These are phyloP conservation scores for Calonectria fujianensis DNA, from an alignment of 2,329 filamentous ascomycete species.

Conservation along the genomic window DNA sequence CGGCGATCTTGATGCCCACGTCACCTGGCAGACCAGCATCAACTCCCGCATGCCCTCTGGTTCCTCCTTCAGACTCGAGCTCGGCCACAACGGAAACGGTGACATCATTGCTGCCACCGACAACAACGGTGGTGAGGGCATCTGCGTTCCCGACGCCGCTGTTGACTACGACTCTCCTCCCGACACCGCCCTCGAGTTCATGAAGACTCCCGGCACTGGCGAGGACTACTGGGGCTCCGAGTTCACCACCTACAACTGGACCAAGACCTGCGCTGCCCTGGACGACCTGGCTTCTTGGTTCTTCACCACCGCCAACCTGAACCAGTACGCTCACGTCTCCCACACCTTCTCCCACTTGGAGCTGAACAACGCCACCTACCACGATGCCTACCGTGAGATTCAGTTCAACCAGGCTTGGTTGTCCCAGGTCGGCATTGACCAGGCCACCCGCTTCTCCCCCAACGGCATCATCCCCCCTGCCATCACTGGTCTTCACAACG, in stretches of 20 bases:
- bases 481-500: slow-evolving; percentile 46
- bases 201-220: slow-evolving; percentile 39
- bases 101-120: slow-evolving; percentile 43
- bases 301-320: slow-evolving; percentile 39
- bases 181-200: slow-evolving; percentile 42
- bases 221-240: slow-evolving; percentile 32
- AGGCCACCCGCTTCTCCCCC: slow-evolving; percentile 41
- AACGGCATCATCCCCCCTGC: slow-evolving; percentile 44
- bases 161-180: slow-evolving; percentile 40
- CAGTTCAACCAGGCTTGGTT: slow-evolving; percentile 46
- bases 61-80: slow-evolving; percentile 41
- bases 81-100: slow-evolving; percentile 47
- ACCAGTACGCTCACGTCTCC: slow-evolving; percentile 42
- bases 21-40: slow-evolving; percentile 42
- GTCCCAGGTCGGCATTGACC: slow-evolving; percentile 42
- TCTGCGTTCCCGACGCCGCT: slow-evolving; percentile 34
- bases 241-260: slow-evolving; percentile 41
- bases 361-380: slow-evolving; percentile 45
- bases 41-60: slow-evolving; percentile 43
- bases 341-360: slow-evolving; percentile 46
- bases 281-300: slow-evolving; percentile 46
- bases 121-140: not conserved
- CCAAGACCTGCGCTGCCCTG: slow-evolving; percentile 39
- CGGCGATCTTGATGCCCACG: slow-evolving; percentile 42
- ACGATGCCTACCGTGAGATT: slow-evolving; percentile 44